phyloP scores from a whole-genome alignment of 805 yeast species.

The Suhomyces sp. region DNA sequence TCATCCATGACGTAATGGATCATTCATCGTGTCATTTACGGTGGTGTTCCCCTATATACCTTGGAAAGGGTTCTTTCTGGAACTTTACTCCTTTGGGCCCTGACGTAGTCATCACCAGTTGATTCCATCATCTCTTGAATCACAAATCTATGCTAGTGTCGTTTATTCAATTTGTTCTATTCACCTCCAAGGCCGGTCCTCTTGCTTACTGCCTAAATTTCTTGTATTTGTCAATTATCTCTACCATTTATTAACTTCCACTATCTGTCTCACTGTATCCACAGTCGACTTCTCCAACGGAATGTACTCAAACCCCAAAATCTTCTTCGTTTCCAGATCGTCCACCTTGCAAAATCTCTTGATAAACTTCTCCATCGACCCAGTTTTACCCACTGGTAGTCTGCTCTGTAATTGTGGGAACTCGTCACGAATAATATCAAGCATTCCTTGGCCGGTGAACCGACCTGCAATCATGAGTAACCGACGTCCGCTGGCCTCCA shows the following conservation, averaged over 20 bases:
- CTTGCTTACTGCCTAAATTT: too few relatives aligned
- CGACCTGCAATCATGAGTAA: conserved; percentile 12
- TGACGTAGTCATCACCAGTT: too few relatives aligned
- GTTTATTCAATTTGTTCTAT: too few relatives aligned
- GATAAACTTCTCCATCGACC: conserved; percentile 4
- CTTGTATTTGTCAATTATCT: too few relatives aligned
- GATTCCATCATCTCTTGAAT: too few relatives aligned
- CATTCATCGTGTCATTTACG: too few relatives aligned
- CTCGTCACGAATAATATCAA: conserved; percentile 19
- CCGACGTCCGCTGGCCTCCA: conserved; percentile 11
- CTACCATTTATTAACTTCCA: conserved; percentile 5
- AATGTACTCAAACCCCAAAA: conserved; percentile 19
- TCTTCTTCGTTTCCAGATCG: conserved; percentile 15
- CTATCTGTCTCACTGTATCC: conserved; percentile 23
- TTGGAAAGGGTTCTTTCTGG: too few relatives aligned
- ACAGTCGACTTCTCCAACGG: conserved; percentile 17
- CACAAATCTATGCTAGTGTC: too few relatives aligned
- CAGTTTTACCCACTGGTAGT: conserved; percentile 19
- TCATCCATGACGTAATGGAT: too few relatives aligned
- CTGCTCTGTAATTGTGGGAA: conserved; percentile 21
- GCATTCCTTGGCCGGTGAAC: conserved; percentile 18
- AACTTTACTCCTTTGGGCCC: too few relatives aligned
- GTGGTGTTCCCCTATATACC: too few relatives aligned
- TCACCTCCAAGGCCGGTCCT: too few relatives aligned
- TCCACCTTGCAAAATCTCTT: conserved; percentile 9